Conservation (phyloP, 352 stramenopile species). For the Phytophthora pseudosyringae region DNA sequence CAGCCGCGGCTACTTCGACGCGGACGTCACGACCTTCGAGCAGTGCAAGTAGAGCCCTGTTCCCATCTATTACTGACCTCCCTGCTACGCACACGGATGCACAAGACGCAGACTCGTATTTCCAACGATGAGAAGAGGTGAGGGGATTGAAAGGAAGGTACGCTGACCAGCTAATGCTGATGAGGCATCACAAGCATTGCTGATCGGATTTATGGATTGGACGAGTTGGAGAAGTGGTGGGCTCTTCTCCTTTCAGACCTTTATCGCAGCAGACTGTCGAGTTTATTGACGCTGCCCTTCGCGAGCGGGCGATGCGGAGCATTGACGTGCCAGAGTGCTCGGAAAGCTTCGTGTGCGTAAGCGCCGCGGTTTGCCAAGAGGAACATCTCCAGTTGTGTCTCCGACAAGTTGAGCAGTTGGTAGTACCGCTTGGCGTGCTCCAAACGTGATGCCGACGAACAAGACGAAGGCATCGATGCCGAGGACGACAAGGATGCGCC, state of each 20-base stretch:
- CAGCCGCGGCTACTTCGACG: slow-evolving; percentile 13
- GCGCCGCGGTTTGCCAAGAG: slow-evolving; percentile 74
- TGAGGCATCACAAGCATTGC: no score
- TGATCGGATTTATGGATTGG: no score
- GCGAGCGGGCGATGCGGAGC: slow-evolving; percentile 73
- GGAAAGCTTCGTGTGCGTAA: slow-evolving; percentile 67
- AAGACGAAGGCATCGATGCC: slow-evolving; percentile 27
- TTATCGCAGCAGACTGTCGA: slow-evolving; percentile 82
- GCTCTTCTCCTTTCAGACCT: no score
- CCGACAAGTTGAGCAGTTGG: slow-evolving; percentile 69
- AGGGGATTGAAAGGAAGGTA: background rate
- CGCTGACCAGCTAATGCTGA: no score
- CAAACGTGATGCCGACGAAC: slow-evolving; percentile 56
- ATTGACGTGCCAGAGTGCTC: slow-evolving; percentile 78
- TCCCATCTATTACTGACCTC: slow-evolving; percentile 60
- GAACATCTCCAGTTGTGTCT: slow-evolving; percentile 84
- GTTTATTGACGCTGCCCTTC: slow-evolving; percentile 84
- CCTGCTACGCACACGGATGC: slow-evolving; percentile 38
- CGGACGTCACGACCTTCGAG: slow-evolving; percentile 15
- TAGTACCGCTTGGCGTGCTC: slow-evolving; percentile 84
- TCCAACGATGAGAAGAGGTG: slow-evolving; percentile 43
- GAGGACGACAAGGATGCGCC: slow-evolving; percentile 32
- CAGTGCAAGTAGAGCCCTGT: slow-evolving; percentile 42
- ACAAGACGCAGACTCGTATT: slow-evolving; percentile 49
- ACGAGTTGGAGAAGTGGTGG: no score